Percentiles rank a stretch among this genome's conserved stretches.
Evolutionary conservation across 352 stramenopile genomes (phyloP).

Genomic region (Pythium grandisporangium): DNA sequence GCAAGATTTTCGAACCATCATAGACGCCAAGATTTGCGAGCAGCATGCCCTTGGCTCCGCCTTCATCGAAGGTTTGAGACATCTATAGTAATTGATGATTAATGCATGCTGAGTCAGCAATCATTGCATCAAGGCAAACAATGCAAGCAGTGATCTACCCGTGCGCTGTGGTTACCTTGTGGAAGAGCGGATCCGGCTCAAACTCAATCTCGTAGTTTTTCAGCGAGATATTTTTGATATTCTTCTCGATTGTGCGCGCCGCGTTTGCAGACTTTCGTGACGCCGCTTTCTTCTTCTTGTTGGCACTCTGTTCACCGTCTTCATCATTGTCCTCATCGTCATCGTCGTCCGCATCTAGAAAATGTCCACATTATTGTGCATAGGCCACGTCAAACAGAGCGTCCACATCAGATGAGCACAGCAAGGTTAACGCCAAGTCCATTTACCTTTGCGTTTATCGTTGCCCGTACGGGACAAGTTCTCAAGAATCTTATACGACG

Average conservation of each 20-base stretch:
- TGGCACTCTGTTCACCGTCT: conserved; percentile 6
- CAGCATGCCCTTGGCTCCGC: conserved; percentile 87
- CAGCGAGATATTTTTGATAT: conserved; percentile 82
- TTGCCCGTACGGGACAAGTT: conserved; percentile 89
- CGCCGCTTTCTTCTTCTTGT: conserved; percentile 8
- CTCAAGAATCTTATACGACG: conserved; percentile 96
- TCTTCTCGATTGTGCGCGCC: conserved; percentile 79
- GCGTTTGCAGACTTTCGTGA: conserved; percentile 40
- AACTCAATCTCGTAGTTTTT: conserved; percentile 84
- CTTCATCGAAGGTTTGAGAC: conserved; percentile 89
- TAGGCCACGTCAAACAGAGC: too few species aligned
- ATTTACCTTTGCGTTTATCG: conserved; percentile 30
- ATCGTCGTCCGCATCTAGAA: conserved; percentile 10
- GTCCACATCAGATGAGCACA: neutral
- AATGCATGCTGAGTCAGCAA: too few species aligned
- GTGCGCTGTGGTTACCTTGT: conserved; percentile 37
- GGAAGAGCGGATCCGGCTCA: conserved; percentile 86
- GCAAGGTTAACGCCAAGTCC: neutral
- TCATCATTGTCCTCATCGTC: conserved; percentile 10
- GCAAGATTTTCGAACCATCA: conserved; percentile 77
- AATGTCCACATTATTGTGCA: too few species aligned
- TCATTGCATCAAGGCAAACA: too few species aligned
- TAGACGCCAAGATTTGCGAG: conserved; percentile 89
- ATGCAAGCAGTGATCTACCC: neutral
- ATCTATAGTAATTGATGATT: conserved; percentile 26